Conservation (phyloP, 257 asterid genomes). For the Solanum appendiculatum region DNA sequence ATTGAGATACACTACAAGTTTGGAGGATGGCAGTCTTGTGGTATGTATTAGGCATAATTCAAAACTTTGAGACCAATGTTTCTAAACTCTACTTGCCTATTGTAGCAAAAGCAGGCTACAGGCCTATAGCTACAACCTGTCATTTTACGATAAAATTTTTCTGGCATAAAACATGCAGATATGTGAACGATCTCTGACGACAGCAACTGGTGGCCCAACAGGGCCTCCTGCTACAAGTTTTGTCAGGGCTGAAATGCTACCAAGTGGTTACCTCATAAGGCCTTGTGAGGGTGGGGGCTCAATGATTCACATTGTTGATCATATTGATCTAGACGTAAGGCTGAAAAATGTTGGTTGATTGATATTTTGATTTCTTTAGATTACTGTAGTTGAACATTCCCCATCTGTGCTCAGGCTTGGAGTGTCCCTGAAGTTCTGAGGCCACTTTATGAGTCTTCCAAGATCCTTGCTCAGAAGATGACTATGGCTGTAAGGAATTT, state of each 20-base stretch:
- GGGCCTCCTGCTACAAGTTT: slow-evolving; percentile 74
- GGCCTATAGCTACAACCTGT: not conserved
- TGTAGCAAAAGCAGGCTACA: not conserved
- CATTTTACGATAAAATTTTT: not conserved
- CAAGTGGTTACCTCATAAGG: slow-evolving; percentile 82
- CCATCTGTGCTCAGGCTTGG: slow-evolving; percentile 35
- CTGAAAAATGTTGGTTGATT: not conserved
- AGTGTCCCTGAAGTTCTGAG: slow-evolving; percentile 91
- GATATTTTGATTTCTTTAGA: not conserved
- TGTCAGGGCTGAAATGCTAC: slow-evolving; percentile 83
- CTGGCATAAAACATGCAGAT: slow-evolving; percentile 32
- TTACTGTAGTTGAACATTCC: not conserved
- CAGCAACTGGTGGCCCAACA: slow-evolving; percentile 76
- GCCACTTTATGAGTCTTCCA: slow-evolving; percentile 97
- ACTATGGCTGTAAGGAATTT: slow-evolving; percentile 70
- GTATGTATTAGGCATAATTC: slow-evolving; percentile 22
- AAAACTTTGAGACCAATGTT: not conserved
- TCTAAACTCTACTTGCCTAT: not conserved
- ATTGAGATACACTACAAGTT: slow-evolving; percentile 57
- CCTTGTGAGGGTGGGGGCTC: slow-evolving; percentile 99
- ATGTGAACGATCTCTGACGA: slow-evolving; percentile 84
- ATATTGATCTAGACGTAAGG: slow-evolving; percentile 72
- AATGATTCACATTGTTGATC: slow-evolving; percentile 85
- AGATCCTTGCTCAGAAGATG: slow-evolving; percentile 89
- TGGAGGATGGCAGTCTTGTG: slow-evolving; percentile 97